Base-by-base conservation (phyloP, 2,329 filamentous ascomycete species). In the Epichloe typhina region DNA sequence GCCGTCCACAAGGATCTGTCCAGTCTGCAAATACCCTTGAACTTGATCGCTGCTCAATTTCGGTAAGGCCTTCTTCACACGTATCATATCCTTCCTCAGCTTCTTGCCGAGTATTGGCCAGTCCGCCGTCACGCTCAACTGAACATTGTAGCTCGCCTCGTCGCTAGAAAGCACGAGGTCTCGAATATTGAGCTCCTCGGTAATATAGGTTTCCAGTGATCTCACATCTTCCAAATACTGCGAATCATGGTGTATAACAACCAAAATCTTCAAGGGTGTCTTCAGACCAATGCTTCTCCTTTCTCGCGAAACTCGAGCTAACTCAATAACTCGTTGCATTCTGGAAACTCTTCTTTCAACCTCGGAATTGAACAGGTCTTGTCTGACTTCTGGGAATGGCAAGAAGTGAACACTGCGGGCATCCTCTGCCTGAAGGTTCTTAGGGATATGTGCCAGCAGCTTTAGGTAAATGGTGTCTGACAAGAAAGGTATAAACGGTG, bases 81-180 rank as follows among this genome's bases (percentile, higher is more conserved):
- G 88, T 57, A 83, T 81, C 57, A 89, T 87, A 61, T 96, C 90
- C 70, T 95, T 96, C 76, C 95, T 95, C 59, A 97, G 77, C 72
- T 97, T 97, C 79, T 95, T 95, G 57, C 93, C 93, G 15, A 98
- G 76, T 2, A 87, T 85, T 13, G 93, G 89, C 85, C 93, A 96
- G 67, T 98, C 93, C 7, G 89, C 90, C 39, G 79, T 81, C 15
- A 91, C 88, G 54, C 86, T 88, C 70, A 96, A 95, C 63, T 93
- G 84, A 44, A 98, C 89, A 50, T 89, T 87, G 72, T 96, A 96
- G 65, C 85, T 87, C 50, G 81, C 84, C 69, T 97, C 93, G 56
- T 97, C 89, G 7, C 80, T 83, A 3, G 88, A 88, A 49, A 96
- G 75, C 11, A 95, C 73, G 31, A 97, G 73, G 55, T 95, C 87